Conservation (phyloP, 768 basidiomycete genomes). For the Trametes cubensis region DNA sequence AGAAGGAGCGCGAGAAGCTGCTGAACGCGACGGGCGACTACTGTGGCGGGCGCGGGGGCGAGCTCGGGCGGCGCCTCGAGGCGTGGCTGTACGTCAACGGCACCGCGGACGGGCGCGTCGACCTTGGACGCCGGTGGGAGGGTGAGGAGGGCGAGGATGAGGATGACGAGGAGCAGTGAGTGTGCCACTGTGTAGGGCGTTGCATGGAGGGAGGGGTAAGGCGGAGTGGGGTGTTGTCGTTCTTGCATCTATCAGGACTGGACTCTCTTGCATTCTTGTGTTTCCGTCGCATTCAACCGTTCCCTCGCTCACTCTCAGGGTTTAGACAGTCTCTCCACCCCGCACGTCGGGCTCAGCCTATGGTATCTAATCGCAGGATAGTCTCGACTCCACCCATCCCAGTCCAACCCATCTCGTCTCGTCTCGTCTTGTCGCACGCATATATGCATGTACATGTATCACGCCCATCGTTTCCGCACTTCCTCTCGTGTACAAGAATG, state of each 20-base stretch:
- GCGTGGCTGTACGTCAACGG: conserved; percentile 57
- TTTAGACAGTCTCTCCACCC: not conserved
- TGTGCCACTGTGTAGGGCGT: no score
- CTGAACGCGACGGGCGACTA: conserved; percentile 73
- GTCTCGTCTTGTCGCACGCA: not conserved
- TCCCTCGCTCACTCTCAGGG: not conserved
- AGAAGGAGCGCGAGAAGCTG: conserved; percentile 70
- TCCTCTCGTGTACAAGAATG: not conserved
- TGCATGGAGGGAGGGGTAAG: no score
- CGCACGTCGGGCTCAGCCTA: not conserved
- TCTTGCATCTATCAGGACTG: conserved; percentile 3
- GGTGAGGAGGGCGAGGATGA: conserved; percentile 23
- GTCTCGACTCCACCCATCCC: not conserved
- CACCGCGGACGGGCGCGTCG: conserved; percentile 33
- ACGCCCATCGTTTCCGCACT: not conserved
- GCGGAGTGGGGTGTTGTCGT: not conserved
- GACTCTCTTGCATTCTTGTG: conserved; percentile 9
- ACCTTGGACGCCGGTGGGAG: conserved; percentile 30
- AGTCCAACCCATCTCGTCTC: no score
- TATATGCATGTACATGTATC: not conserved
- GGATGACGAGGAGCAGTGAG: not conserved
- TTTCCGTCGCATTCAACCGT: not conserved
- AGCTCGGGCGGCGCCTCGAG: conserved; percentile 74
- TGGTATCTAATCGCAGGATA: conserved; percentile 19
- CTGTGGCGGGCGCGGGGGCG: conserved; percentile 79